These are phyloP conservation scores for Phaeomoniella chlamydospora DNA, from an alignment of 2,329 filamentous ascomycete species.

Conservation along the genomic window DNA sequence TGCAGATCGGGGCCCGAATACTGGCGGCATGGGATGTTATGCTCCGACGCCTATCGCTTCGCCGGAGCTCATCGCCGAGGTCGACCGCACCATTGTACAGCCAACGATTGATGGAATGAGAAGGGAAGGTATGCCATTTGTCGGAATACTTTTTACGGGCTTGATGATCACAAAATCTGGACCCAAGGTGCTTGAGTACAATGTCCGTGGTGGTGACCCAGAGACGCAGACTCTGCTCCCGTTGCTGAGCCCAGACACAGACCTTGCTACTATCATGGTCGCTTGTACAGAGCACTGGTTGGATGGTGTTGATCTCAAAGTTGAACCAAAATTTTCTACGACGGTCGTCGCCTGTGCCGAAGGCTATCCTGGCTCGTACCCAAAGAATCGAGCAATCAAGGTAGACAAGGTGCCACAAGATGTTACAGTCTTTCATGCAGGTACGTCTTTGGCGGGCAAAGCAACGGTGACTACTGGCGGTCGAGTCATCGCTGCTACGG, in stretches of 20 bases:
- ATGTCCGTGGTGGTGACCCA: conserved; percentile 82
- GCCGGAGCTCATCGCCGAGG: conserved; percentile 57
- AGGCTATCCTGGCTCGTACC: conserved; percentile 78
- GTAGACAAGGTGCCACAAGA: conserved; percentile 39
- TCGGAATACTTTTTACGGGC: conserved; percentile 73
- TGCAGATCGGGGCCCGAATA: conserved; percentile 81
- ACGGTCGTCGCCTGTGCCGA: conserved; percentile 90
- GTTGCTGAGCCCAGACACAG: conserved; percentile 61
- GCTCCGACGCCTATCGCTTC: conserved; percentile 74
- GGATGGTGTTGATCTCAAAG: conserved; percentile 51
- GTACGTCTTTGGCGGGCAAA: conserved; percentile 52
- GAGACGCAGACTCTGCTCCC: conserved; percentile 72
- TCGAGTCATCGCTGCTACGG: conserved; percentile 85
- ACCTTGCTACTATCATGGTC: conserved; percentile 78
- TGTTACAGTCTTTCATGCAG: conserved; percentile 82
- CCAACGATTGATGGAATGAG: conserved; percentile 84
- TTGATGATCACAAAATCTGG: conserved; percentile 78
- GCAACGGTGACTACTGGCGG: conserved; percentile 68
- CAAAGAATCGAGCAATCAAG: conserved; percentile 56
- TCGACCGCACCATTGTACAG: conserved; percentile 72
- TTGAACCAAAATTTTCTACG: conserved; percentile 59
- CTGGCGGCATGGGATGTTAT: conserved; percentile 96
- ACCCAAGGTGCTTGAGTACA: conserved; percentile 79
- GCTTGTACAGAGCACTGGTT: conserved; percentile 68
- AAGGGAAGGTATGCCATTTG: conserved; percentile 55